A percentile compares a stretch with the other conserved stretches of the same genome.
phyloP scores from a whole-genome alignment of 2,329 filamentous ascomycete species.

The Pseudogymnoascus sp. region DNA sequence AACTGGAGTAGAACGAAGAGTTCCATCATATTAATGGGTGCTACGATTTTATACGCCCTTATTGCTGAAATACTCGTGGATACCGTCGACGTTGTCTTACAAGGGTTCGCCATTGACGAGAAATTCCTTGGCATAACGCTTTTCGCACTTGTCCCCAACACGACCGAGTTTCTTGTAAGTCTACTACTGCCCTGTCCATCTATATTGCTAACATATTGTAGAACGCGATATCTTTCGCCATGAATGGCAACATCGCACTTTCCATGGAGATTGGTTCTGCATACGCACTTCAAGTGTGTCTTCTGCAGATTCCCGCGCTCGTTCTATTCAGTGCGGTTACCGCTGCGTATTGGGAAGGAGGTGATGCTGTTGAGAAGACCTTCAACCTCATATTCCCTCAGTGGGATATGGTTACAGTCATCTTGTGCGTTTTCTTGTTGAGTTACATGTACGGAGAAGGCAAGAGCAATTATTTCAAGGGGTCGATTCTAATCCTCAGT shows the following conservation, averaged over 20 bases:
- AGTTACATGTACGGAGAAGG: conserved; percentile 98
- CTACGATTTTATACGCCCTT: conserved; percentile 88
- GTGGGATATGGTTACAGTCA: conserved; percentile 98
- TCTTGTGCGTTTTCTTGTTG: conserved; percentile 89
- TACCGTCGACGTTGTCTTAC: conserved; percentile 91
- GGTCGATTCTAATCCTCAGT: conserved; percentile 84
- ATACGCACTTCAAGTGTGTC: conserved; percentile 90
- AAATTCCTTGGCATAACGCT: conserved; percentile 96
- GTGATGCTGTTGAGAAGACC: conserved; percentile 52
- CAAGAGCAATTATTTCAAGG: conserved; percentile 99
- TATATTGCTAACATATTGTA: conserved; percentile 30
- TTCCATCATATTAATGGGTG: conserved; percentile 76
- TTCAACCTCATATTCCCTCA: conserved; percentile 93
- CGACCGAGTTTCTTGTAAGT: conserved; percentile 88
- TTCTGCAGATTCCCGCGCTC: conserved; percentile 86
- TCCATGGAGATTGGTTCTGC: conserved; percentile 99
- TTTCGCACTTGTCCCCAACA: conserved; percentile 95
- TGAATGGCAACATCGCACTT: conserved; percentile 98
- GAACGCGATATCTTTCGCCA: conserved; percentile 98
- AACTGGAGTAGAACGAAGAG: conserved; percentile 96
- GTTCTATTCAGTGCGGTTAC: conserved; percentile 84
- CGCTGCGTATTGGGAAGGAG: conserved; percentile 46
- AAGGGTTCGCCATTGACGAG: conserved; percentile 85
- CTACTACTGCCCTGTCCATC: background rate
- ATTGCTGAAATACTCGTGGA: conserved; percentile 96